Conservation (phyloP, 2,329 filamentous ascomycete species). For the Scedosporium dehoogii region DNA sequence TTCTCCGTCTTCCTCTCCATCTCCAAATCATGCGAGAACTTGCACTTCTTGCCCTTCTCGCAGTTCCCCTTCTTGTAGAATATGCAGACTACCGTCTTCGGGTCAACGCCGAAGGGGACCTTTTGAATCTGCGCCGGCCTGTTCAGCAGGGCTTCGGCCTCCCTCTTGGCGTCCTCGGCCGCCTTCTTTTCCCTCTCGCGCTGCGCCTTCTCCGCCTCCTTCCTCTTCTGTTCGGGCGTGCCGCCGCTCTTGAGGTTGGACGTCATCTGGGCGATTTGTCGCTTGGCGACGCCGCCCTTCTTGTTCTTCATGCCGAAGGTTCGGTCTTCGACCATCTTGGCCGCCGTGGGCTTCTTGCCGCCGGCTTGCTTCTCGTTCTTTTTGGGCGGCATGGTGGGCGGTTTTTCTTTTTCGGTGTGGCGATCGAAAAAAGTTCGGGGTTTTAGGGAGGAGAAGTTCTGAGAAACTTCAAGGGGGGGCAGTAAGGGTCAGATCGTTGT, state of each 20-base stretch:
- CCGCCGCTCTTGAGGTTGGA: conserved; percentile 64
- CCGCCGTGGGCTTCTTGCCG: conserved; percentile 37
- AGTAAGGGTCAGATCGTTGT: neutral
- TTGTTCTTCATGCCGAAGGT: conserved; percentile 99
- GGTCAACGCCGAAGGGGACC: conserved; percentile 93
- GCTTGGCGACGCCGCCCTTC: conserved; percentile 86
- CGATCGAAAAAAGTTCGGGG: neutral
- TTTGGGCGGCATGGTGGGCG: conserved; percentile 62
- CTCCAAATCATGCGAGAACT: conserved; percentile 87
- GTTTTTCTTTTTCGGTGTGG: conserved; percentile 8
- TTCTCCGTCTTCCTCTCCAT: conserved; percentile 90
- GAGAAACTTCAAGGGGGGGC: neutral
- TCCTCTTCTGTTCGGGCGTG: conserved; percentile 80
- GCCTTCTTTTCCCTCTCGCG: conserved; percentile 85
- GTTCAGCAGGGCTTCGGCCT: conserved; percentile 73
- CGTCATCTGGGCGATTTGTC: conserved; percentile 75
- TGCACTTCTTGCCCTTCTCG: conserved; percentile 96
- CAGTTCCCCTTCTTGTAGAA: conserved; percentile 97
- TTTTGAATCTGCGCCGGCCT: conserved; percentile 95
- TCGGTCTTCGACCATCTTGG: conserved; percentile 76
- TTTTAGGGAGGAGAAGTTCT: neutral
- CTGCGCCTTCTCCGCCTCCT: conserved; percentile 52
- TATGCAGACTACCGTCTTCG: conserved; percentile 92
- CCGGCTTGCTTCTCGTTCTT: conserved; percentile 38
- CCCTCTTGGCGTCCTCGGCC: conserved; percentile 71